Conservation (phyloP, 768 basidiomycete species). For the Tricholoma bakamatsutake region DNA sequence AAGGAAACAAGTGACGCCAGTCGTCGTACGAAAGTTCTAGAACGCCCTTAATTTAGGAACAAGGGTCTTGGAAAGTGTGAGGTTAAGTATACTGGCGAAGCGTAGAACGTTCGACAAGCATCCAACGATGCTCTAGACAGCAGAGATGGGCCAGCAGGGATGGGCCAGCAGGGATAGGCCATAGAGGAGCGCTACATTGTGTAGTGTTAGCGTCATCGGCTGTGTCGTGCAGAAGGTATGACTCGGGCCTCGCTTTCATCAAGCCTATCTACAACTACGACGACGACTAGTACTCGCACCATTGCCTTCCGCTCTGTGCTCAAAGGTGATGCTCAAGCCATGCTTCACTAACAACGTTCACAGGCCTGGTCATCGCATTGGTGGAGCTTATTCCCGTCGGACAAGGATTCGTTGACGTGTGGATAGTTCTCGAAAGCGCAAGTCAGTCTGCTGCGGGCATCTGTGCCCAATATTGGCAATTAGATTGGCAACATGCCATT, state of each 20-base stretch:
- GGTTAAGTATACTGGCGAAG: neutral
- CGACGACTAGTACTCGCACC: no score
- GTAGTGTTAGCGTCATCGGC: no score
- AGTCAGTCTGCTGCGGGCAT: conserved; percentile 60
- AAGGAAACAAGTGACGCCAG: neutral
- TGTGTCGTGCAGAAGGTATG: no score
- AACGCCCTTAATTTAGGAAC: neutral
- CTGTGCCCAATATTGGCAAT: conserved; percentile 78
- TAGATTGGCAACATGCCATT: conserved; percentile 69
- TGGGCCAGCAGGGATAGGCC: no score
- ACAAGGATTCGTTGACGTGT: conserved; percentile 62
- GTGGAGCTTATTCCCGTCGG: conserved; percentile 74
- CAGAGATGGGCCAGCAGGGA: no score
- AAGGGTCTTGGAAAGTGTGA: neutral
- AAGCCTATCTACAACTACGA: no score
- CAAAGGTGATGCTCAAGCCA: conserved; percentile 52
- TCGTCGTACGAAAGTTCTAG: neutral
- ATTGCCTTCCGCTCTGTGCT: conserved; percentile 76
- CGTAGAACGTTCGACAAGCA: neutral
- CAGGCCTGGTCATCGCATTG: conserved; percentile 72
- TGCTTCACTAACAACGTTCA: conserved; percentile 3
- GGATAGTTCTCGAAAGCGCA: conserved; percentile 70
- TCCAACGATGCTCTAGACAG: no score
- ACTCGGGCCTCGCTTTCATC: no score
- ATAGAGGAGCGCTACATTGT: no score